Conservation (phyloP, 1,284 basidiomycete genomes). For the Mixia osmundae region DNA sequence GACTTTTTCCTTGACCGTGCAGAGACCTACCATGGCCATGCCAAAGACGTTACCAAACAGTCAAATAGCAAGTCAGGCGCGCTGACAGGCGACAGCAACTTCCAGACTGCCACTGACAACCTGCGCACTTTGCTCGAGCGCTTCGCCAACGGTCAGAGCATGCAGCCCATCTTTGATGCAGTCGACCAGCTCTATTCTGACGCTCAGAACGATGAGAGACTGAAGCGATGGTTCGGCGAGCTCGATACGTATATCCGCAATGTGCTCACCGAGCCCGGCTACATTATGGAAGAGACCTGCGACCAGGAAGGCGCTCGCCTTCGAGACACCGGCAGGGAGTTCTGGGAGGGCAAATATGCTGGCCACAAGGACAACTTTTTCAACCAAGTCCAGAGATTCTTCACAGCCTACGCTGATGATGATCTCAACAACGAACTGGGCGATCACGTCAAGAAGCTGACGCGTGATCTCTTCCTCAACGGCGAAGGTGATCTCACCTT, state of each 20-base stretch:
- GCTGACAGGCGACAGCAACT: conserved; percentile 29
- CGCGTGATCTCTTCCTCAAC: conserved; percentile 52
- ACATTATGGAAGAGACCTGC: conserved; percentile 52
- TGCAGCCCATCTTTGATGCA: conserved; percentile 46
- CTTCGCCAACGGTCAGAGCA: conserved; percentile 48
- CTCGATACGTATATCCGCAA: conserved; percentile 31
- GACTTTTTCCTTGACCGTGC: conserved; percentile 24
- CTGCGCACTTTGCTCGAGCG: conserved; percentile 66
- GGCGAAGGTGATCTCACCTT: conserved; percentile 60
- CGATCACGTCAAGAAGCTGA: conserved; percentile 30
- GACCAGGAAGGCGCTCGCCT: conserved; percentile 9
- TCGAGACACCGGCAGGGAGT: conserved; percentile 32
- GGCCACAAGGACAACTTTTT: conserved; percentile 60
- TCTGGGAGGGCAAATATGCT: conserved; percentile 68
- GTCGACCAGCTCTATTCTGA: conserved; percentile 51
- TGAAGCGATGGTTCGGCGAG: conserved; percentile 45
- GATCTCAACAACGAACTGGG: conserved; percentile 40
- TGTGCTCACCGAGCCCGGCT: conserved; percentile 66
- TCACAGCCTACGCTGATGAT: conserved; percentile 61
- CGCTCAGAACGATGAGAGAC: conserved; percentile 46
- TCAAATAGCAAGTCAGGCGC: conserved; percentile 17
- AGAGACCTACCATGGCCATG: conserved; percentile 44
- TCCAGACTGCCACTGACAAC: conserved; percentile 37
- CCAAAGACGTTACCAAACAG: conserved; percentile 26
- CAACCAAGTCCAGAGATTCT: conserved; percentile 45